phyloP scores from a whole-genome alignment of 768 basidiomycete species.

The Mycena alexandri region DNA sequence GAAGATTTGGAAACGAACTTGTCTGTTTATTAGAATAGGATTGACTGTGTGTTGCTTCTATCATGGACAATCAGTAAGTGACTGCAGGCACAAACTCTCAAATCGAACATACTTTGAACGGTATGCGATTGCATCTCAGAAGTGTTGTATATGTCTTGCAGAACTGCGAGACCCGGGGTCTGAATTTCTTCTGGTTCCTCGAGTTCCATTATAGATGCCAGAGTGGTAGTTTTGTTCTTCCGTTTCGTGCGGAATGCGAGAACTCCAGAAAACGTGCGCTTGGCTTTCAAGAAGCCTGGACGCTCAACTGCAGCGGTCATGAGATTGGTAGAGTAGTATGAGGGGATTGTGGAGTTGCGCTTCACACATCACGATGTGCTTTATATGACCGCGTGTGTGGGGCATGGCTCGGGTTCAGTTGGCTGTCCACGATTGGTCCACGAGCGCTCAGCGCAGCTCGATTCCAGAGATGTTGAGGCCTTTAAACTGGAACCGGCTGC shows the following conservation, averaged over 20 bases:
- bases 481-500: not conserved
- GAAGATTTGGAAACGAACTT: not conserved
- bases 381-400: conserved; percentile 11
- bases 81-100: not conserved
- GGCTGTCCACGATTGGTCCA: not conserved
- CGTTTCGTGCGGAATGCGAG: not conserved
- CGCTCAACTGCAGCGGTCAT: not conserved
- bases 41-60: not conserved
- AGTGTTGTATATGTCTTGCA: not conserved
- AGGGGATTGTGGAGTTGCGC: not conserved
- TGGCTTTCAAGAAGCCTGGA: not conserved
- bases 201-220: conserved; percentile 23
- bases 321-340: not conserved
- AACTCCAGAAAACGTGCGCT: conserved; percentile 2
- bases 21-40: not conserved
- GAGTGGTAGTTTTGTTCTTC: not conserved
- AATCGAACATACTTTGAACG: not conserved
- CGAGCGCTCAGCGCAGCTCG: too few species aligned
- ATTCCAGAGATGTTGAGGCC: too few species aligned
- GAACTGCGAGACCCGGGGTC: not conserved
- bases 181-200: conserved; percentile 10
- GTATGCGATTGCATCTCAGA: not conserved
- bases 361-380: not conserved
- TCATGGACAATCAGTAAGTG: not conserved
- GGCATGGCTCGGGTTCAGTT: not conserved